Evolutionary conservation across 2,329 filamentous ascomycete genomes (phyloP), one percentile per base, ranked within the genome.

Genomic region (Beauveria varroae): DNA sequence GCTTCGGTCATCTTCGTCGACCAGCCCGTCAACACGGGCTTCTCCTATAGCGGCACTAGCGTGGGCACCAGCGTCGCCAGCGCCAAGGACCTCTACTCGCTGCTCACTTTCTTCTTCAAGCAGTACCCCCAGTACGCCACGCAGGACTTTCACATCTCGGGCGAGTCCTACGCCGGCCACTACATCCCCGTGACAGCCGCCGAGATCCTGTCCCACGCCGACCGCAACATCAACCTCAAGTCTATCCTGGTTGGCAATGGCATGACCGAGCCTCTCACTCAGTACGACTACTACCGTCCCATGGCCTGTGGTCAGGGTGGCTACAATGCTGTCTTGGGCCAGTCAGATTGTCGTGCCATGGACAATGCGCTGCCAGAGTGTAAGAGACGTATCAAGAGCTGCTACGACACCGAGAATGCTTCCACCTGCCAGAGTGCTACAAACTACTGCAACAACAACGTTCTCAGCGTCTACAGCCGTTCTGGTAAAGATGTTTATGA

Each of bases 1-100:
- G 95, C 95, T 66, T 97, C 92, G 54, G 93, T 99, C 73, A 98
- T 99, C 78, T 99, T 99, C 88, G 87, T 99, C 65, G 95, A 99
- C 77, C 95, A 99, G 79, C 95, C 95, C 63, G 93, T 99, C 80
- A 98, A 98, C 70, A 93, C 96, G 64, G 95, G 95, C 67, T 99
- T 92, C 81, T 99, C 95, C 14, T 98, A 99, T 84, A 96, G 91
- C 67, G 93, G 90, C 66, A 86, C 89, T 72, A 81, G 87, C 22
- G 93, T 98, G 70, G 93, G 87, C 79, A 93, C 95, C 84, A 98
- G 93, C 30, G 86, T 96, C 64, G 93, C 95, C 67, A 95, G 95
- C 57, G 91, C 92, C 79, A 98, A 98, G 86, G 95, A 99, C 71
- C 87, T 99, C 68, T 98, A 98, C 72, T 93, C 95, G 67, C 88